phyloP scores from a whole-genome alignment of 1,284 basidiomycete species.

The Bjerkandera adusta region DNA sequence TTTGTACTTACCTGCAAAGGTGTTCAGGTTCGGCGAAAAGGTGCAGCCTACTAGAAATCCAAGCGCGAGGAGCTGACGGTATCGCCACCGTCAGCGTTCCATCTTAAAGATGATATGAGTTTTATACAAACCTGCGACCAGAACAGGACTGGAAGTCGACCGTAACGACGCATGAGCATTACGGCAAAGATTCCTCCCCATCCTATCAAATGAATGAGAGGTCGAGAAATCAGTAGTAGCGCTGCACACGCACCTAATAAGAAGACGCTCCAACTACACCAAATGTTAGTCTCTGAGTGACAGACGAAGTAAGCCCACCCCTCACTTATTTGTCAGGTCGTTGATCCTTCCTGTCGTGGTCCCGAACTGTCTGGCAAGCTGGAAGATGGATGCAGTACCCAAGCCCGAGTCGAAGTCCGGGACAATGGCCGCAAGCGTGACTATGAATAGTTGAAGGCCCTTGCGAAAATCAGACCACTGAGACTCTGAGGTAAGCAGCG shows the following conservation, averaged over 20 bases:
- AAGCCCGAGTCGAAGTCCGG: slow-evolving; percentile 55
- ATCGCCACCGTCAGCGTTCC: neutral
- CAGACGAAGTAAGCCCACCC: slow-evolving; percentile 8
- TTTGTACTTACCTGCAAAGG: slow-evolving; percentile 46
- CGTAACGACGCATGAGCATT: slow-evolving; percentile 56
- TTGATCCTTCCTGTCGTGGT: slow-evolving; percentile 62
- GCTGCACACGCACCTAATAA: slow-evolving; percentile 42
- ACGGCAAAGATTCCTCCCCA: slow-evolving; percentile 61
- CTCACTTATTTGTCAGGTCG: slow-evolving; percentile 59
- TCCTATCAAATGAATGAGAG: slow-evolving; percentile 31
- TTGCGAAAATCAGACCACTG: slow-evolving; percentile 50
- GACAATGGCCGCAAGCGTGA: slow-evolving; percentile 64
- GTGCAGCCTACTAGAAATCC: slow-evolving; percentile 52
- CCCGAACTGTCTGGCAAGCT: slow-evolving; percentile 53
- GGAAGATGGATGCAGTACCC: slow-evolving; percentile 62
- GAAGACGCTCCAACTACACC: slow-evolving; percentile 65
- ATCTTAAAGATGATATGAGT: neutral
- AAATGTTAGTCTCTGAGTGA: neutral
- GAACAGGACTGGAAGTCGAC: slow-evolving; percentile 60
- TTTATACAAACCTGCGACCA: slow-evolving; percentile 50
- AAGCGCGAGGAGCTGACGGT: slow-evolving; percentile 40
- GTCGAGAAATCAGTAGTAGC: neutral
- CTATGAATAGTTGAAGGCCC: slow-evolving; percentile 52
- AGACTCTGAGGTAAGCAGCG: slow-evolving; percentile 19
- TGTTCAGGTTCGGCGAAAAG: slow-evolving; percentile 50